Conservation (phyloP, 768 basidiomycete genomes). For the Boletus rubescentipes region DNA sequence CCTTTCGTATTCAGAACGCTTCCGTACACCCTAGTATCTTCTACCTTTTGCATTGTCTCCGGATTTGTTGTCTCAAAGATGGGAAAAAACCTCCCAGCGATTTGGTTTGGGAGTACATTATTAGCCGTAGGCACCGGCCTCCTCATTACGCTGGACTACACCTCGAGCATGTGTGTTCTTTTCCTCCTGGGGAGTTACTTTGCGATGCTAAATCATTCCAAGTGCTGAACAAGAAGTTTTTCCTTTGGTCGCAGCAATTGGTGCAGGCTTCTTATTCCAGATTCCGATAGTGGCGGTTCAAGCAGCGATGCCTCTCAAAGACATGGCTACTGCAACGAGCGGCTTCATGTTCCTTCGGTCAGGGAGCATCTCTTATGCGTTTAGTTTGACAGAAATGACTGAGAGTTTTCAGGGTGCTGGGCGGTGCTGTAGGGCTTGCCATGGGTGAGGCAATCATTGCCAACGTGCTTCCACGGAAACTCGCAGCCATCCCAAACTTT, state of each 20-base stretch:
- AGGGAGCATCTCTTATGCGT: not conserved
- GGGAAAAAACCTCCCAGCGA: constrained; percentile 55
- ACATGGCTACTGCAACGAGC: constrained; percentile 81
- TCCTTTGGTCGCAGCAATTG: constrained; percentile 61
- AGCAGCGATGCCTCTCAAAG: constrained; percentile 80
- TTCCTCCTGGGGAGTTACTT: not conserved
- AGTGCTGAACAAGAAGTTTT: constrained; percentile 63
- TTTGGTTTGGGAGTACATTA: constrained; percentile 61
- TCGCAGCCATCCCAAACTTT: constrained; percentile 34
- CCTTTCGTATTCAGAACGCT: constrained; percentile 52
- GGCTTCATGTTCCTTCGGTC: constrained; percentile 71
- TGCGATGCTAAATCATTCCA: constrained; percentile 3
- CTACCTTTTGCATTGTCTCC: constrained; percentile 51
- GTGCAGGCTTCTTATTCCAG: constrained; percentile 65
- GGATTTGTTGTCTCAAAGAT: constrained; percentile 60
- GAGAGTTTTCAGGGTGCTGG: constrained; percentile 49
- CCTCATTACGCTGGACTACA: constrained; percentile 64
- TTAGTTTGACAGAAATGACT: not conserved
- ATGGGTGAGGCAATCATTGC: constrained; percentile 70
- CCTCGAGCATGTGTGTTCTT: constrained; percentile 45
- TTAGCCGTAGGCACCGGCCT: constrained; percentile 67
- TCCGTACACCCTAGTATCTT: constrained; percentile 61
- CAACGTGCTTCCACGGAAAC: constrained; percentile 43
- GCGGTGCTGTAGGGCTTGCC: constrained; percentile 71
- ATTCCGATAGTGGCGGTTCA: constrained; percentile 70